phyloP scores from a whole-genome alignment of 2,329 filamentous ascomycete species.

The Akanthomyces uredinophilus region DNA sequence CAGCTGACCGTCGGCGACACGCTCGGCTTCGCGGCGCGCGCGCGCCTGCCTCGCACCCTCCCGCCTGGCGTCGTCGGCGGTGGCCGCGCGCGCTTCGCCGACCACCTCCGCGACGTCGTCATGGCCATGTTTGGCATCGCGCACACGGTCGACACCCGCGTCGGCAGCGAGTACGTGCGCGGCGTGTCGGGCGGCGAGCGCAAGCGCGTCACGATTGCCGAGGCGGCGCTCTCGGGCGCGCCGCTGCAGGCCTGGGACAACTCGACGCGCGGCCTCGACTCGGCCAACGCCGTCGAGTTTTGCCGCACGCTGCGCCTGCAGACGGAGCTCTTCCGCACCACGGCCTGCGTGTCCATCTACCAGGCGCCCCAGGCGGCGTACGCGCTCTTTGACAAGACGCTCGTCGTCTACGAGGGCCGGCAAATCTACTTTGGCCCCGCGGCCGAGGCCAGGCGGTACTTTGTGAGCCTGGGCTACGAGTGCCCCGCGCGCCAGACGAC shows the following conservation, averaged over 20 bases:
- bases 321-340: slow-evolving; percentile 17
- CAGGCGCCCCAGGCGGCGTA: slow-evolving; percentile 57
- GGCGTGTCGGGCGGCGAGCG: slow-evolving; percentile 48
- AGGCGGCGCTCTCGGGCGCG: slow-evolving; percentile 21
- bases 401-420: slow-evolving; percentile 61
- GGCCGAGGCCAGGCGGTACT: slow-evolving; percentile 57
- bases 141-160: slow-evolving; percentile 46
- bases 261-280: slow-evolving; percentile 47
- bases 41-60: slow-evolving; percentile 57
- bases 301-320: slow-evolving; percentile 17
- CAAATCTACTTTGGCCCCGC: slow-evolving; percentile 63
- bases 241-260: slow-evolving; percentile 35
- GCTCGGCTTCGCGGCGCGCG: slow-evolving; percentile 65
- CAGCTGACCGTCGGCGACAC: slow-evolving; percentile 71
- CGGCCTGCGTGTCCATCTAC: slow-evolving; percentile 40
- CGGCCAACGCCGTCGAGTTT: slow-evolving; percentile 49
- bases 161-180: slow-evolving; percentile 49
- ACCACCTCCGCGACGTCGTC: slow-evolving; percentile 52
- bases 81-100: slow-evolving; percentile 44
- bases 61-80: slow-evolving; percentile 44
- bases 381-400: slow-evolving; percentile 59
- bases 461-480: slow-evolving; percentile 60
- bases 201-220: slow-evolving; percentile 29
- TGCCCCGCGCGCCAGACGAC: slow-evolving; percentile 56
- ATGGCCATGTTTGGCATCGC: slow-evolving; percentile 17